Conservation (phyloP, 768 basidiomycete genomes). For the Boletus subcaerulescens region DNA sequence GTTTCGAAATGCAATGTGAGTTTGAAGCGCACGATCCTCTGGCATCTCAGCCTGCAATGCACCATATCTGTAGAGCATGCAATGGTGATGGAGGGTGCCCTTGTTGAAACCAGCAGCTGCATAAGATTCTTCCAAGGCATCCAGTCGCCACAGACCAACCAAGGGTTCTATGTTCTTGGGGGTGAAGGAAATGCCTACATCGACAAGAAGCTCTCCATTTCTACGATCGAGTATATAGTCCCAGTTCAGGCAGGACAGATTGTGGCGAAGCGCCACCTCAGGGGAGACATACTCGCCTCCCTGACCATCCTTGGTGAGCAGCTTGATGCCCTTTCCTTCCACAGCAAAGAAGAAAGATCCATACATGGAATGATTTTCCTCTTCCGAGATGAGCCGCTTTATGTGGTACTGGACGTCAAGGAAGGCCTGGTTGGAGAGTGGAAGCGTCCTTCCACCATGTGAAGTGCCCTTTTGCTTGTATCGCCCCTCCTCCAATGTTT, state of each 20-base stretch:
- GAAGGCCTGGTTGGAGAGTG: not conserved
- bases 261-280: not conserved
- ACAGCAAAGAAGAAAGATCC: slow-evolving; percentile 15
- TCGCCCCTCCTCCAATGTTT: not conserved
- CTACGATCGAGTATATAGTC: not conserved
- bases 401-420: too few species aligned
- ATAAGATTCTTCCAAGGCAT: too few species aligned
- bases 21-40: not conserved
- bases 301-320: slow-evolving; percentile 8
- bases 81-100: too few species aligned
- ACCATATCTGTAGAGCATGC: too few species aligned
- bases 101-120: too few species aligned
- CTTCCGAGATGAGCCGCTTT: too few species aligned
- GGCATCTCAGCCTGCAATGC: not conserved
- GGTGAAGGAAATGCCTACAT: not conserved
- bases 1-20: slow-evolving; percentile 11
- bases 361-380: not conserved
- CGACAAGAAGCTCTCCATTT: not conserved
- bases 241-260: slow-evolving; percentile 8
- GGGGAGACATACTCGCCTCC: not conserved
- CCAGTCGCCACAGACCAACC: too few species aligned
- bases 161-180: not conserved
- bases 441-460: too few species aligned
- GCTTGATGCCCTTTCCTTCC: slow-evolving; percentile 14
- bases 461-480: slow-evolving; percentile 1